Conservation (phyloP, 1,284 basidiomycete species). For the Tetrapyrgos nigripes region DNA sequence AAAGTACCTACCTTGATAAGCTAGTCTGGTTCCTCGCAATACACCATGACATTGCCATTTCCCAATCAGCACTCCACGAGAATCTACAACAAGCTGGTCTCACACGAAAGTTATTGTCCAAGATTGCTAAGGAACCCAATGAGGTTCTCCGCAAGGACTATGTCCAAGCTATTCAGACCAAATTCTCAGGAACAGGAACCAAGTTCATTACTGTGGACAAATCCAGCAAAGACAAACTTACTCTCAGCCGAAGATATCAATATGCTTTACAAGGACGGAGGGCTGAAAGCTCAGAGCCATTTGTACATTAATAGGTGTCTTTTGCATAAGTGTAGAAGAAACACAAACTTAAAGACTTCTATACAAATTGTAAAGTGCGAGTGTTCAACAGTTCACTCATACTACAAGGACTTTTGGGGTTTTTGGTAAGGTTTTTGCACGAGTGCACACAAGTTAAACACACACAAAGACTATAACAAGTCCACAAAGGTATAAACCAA, state of each 20-base stretch:
- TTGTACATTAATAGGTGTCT: too few relatives aligned
- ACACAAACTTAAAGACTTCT: too few relatives aligned
- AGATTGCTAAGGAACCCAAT: slow-evolving; percentile 13
- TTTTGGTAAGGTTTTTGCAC: too few relatives aligned
- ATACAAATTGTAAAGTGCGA: too few relatives aligned
- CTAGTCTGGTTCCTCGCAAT: slow-evolving; percentile 17
- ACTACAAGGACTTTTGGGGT: too few relatives aligned
- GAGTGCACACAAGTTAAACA: too few relatives aligned
- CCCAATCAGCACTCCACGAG: slow-evolving; percentile 10
- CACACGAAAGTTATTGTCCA: slow-evolving; percentile 16
- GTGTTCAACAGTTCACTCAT: too few relatives aligned
- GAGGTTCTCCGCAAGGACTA: slow-evolving; percentile 2
- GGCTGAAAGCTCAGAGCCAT: slow-evolving; percentile 24
- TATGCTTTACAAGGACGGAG: not conserved
- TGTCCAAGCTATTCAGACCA: not conserved
- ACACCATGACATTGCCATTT: slow-evolving; percentile 18
- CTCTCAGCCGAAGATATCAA: slow-evolving; percentile 8
- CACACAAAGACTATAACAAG: too few relatives aligned
- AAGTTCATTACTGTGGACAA: slow-evolving; percentile 10
- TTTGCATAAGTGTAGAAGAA: too few relatives aligned
- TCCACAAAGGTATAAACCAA: too few relatives aligned
- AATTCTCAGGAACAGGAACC: slow-evolving; percentile 1
- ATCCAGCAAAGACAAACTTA: too few relatives aligned
- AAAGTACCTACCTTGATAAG: slow-evolving; percentile 19
- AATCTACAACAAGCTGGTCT: slow-evolving; percentile 16